Conservation (phyloP, 176 grass and related monocot genomes). For the Oryza brachyantha region DNA sequence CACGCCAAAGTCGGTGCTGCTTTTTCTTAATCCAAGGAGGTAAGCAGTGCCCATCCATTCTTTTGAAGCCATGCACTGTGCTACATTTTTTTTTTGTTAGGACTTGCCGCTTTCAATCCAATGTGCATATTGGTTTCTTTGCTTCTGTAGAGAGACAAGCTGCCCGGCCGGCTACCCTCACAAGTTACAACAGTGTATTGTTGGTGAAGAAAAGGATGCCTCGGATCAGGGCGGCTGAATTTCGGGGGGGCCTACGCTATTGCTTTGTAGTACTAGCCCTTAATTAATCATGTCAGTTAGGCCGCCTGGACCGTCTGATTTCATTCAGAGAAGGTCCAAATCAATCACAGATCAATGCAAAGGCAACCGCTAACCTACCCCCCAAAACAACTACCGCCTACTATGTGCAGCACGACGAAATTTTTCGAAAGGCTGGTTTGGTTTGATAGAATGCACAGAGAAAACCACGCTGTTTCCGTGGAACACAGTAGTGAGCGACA, state of each 20-base stretch:
- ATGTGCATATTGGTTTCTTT: neutral
- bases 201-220: neutral
- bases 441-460: neutral
- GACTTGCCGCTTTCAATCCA: neutral
- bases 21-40: constrained; percentile 26
- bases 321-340: neutral
- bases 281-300: neutral
- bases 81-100: neutral
- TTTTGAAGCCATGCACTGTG: constrained; percentile 13
- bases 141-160: neutral
- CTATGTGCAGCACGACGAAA: neutral
- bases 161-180: neutral
- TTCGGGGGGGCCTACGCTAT: neutral
- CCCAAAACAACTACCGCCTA: too few species aligned
- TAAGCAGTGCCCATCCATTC: neutral
- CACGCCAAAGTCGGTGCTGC: neutral
- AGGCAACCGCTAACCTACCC: neutral
- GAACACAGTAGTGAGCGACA: neutral
- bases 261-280: neutral
- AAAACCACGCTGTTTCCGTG: neutral
- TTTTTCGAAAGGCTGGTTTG: neutral
- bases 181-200: neutral
- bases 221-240: neutral
- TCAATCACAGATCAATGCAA: neutral
- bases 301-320: neutral